phyloP scores from a whole-genome alignment of 495 filamentous ascomycete genomes.

The Elasticomyces elasticus region DNA sequence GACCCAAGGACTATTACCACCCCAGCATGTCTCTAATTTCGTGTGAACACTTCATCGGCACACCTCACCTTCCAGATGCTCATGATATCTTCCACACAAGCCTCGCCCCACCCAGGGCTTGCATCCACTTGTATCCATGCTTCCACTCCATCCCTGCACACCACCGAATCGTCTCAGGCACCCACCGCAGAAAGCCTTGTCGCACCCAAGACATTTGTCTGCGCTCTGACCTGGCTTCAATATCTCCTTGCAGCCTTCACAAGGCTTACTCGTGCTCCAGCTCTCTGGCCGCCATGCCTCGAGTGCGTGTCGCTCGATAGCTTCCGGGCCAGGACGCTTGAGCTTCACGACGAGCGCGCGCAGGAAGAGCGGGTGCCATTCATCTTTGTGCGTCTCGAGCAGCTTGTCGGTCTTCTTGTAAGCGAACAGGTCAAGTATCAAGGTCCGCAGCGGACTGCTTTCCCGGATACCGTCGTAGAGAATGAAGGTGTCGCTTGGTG shows the following conservation, averaged over 20 bases:
- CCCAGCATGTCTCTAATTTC: too few relatives aligned
- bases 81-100: constrained; percentile 33
- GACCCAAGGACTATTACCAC: too few relatives aligned
- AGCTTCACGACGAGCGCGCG: constrained; percentile 31
- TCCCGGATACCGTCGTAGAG: constrained; percentile 31
- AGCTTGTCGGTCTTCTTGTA: constrained; percentile 42
- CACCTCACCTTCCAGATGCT: constrained; percentile 30
- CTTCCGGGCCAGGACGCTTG: constrained; percentile 27
- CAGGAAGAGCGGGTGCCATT: constrained; percentile 34
- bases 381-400: constrained; percentile 34
- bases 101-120: constrained; percentile 31
- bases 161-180: constrained; percentile 23
- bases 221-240: constrained; percentile 21
- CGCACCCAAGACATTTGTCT: constrained; percentile 26
- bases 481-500: constrained; percentile 37
- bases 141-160: constrained; percentile 15
- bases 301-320: constrained; percentile 26
- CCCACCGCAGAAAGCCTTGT: constrained; percentile 25
- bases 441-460: constrained; percentile 24
- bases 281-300: constrained; percentile 20
- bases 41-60: too few relatives aligned
- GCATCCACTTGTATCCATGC: constrained; percentile 24
- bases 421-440: constrained; percentile 40
- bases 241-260: constrained; percentile 27
- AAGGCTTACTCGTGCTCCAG: constrained; percentile 22